A percentile compares a stretch with the other conserved stretches of the same genome.
These are phyloP conservation scores for Allium sativum DNA, from an alignment of 106 monocot genomes.

Conservation along the genomic window DNA sequence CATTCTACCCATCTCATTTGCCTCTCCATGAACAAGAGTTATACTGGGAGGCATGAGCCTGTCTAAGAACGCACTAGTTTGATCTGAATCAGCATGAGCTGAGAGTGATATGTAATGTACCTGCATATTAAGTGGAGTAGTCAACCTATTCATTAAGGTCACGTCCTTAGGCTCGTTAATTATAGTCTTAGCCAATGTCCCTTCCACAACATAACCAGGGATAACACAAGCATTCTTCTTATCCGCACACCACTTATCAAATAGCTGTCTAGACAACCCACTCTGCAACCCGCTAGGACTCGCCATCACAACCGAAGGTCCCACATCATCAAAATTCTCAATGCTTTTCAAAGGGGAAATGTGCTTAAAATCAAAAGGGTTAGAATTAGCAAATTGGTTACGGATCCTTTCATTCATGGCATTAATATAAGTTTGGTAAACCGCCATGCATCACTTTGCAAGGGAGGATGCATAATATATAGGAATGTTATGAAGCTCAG, in stretches of 20 bases:
- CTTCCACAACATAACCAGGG: conserved; percentile 96
- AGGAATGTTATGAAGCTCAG: conserved; percentile 86
- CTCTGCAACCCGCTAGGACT: conserved; percentile 88
- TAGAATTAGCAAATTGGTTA: conserved; percentile 73
- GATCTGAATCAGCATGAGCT: conserved; percentile 90
- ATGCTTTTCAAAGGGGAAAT: conserved; percentile 91
- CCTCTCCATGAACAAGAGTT: conserved; percentile 93
- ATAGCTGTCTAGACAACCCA: conserved; percentile 88
- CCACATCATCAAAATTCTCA: conserved; percentile 90
- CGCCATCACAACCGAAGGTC: conserved; percentile 96
- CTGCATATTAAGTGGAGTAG: conserved; percentile 79
- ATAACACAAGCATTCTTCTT: conserved; percentile 90
- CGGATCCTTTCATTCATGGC: conserved; percentile 94
- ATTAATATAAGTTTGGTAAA: conserved; percentile 97
- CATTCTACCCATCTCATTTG: conserved; percentile 90
- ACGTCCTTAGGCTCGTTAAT: conserved; percentile 98
- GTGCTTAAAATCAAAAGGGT: conserved; percentile 91
- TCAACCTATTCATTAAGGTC: conserved; percentile 91
- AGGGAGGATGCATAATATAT: conserved; percentile 95
- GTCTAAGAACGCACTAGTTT: conserved; percentile 81
- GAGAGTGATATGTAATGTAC: conserved; percentile 95
- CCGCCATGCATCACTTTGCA: conserved; percentile 95
- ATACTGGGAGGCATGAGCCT: conserved; percentile 87
- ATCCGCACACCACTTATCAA: conserved; percentile 96
- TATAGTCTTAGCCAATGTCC: conserved; percentile 83